Base-by-base conservation (phyloP, 441 rosid genomes). In the Croton laevigatus region DNA sequence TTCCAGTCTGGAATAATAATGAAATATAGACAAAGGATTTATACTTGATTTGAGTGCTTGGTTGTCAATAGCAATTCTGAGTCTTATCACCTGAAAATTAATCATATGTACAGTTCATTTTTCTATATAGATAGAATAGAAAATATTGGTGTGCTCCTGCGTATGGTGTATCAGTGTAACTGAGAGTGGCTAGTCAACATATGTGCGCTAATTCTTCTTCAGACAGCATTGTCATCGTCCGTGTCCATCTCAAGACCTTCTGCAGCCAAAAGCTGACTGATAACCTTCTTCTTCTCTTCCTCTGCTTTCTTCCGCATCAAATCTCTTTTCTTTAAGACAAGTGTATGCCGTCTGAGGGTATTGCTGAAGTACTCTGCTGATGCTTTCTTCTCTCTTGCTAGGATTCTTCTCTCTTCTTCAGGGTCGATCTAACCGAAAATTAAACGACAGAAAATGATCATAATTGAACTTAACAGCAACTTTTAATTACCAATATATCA, bases 181-280 rank as follows among this genome's bases (percentile, higher is more conserved):
- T 49, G 34, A 51, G 34, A 44, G 40, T 14, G 11, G 71, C 34
- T 10, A 70, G 55, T 48, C 23, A 16, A 11, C 10, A 13, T 19
- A 68, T 57, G 14, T 23, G 14, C 61, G 10, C 1, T 23, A 17
- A 40, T 40, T 40, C 44, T 22, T 68, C 32, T 66, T 76, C 75
- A 82, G 32, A 9, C 49, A 3, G 79, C 38, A 61, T 80, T 85
- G 34, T 91, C 90, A 45, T 82, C 94, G 71, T 89, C 97, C 0
- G 87, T 75, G 72, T 88, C 99, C 12, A 92, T 89, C 76, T 95
- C 97, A 6, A 92, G 91, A 68, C 98, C 97, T 84, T 92, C 99
- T 0, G 89, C 96, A 5, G 93, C 98, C 76, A 91, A 77, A 71
- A 95, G 88, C 80, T 86, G 90, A 71, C 81, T 62, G 61, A 95